Evolutionary conservation across 352 stramenopile species (phyloP), one percentile per base, ranked within the genome.

Genomic region (Globisporangium abappressorium): DNA sequence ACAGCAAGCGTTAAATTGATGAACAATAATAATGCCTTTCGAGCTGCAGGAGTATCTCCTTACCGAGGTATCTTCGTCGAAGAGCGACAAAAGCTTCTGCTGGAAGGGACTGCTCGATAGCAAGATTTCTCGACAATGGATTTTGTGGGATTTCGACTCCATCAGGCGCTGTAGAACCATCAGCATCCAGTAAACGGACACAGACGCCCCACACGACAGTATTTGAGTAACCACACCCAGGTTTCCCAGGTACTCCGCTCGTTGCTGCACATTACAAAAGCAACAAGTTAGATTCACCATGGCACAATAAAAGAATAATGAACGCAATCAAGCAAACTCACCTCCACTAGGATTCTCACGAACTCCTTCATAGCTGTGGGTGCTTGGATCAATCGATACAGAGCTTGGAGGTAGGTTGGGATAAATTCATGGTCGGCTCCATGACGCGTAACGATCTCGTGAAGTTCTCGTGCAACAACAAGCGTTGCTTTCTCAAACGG

Each of bases 131-230:
- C 84, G 82, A 61, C 76, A 83, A 30, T 81, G 70, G 36, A 87
- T 57, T 62, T 79, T 79, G 70, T 93, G 79, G 1, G 68, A 53
- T 70, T 88, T 90, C 7, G 86, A 91, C 51, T 89, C 80, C 62
- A 94, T 77, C 55, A 93, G 34, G 9, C 85, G 82, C 15, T 73
- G 62, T 55, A 95, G 51, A 1, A 95, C 72, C 70, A 87, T 83
- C 22, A 94, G 76, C 67, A 90, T 89, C 84, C 83, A 92, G 68
- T 95, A 93, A 1, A 80, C 80, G 30, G 78, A 76, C 57, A 93
- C 65, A 1, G 85, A 77, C 24, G 75, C 76, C 15, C 82, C 75
- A 34, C 77, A 84, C 14, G 72, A 68, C 38, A 95, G 65, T 24
- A 93, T 81, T 22, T 92, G 84, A 3, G 76, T 77, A 49, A 95